Conservation (phyloP, 148 eudicot genomes). For the Rheum nobile region DNA sequence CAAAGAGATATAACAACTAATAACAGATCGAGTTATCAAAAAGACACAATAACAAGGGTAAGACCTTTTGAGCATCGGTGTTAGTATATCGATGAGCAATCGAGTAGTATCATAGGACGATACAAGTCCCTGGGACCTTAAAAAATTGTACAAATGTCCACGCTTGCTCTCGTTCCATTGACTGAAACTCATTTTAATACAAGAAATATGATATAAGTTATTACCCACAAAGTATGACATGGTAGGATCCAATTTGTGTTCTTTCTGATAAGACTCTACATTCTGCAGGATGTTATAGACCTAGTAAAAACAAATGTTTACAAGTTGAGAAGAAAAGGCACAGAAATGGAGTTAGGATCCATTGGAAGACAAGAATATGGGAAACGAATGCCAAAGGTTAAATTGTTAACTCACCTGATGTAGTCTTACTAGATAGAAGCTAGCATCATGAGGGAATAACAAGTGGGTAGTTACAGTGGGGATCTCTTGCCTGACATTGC, state of each 20-base stretch:
- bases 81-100: slow-evolving; percentile 97
- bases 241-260: slow-evolving; percentile 62
- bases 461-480: slow-evolving; percentile 90
- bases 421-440: slow-evolving; percentile 73
- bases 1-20: background rate
- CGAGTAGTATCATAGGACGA: slow-evolving; percentile 98
- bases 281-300: slow-evolving; percentile 88
- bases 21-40: background rate
- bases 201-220: background rate
- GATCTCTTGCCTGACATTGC: slow-evolving; percentile 62
- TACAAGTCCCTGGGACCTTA: slow-evolving; percentile 92
- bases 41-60: background rate
- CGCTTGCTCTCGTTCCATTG: slow-evolving; percentile 99
- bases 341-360: background rate
- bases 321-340: background rate
- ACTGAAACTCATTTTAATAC: slow-evolving; percentile 20
- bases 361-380: background rate
- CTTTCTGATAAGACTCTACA: slow-evolving; percentile 88
- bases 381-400: slow-evolving; percentile 1
- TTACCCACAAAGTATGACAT: slow-evolving; percentile 92
- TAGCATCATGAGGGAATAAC: slow-evolving; percentile 94
- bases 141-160: slow-evolving; percentile 90
- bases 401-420: slow-evolving; percentile 51
- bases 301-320: slow-evolving; percentile 17
- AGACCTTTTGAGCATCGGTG: slow-evolving; percentile 83